These are phyloP conservation scores for Onygena corvina DNA, from an alignment of 2,329 filamentous ascomycete species.

Conservation along the genomic window DNA sequence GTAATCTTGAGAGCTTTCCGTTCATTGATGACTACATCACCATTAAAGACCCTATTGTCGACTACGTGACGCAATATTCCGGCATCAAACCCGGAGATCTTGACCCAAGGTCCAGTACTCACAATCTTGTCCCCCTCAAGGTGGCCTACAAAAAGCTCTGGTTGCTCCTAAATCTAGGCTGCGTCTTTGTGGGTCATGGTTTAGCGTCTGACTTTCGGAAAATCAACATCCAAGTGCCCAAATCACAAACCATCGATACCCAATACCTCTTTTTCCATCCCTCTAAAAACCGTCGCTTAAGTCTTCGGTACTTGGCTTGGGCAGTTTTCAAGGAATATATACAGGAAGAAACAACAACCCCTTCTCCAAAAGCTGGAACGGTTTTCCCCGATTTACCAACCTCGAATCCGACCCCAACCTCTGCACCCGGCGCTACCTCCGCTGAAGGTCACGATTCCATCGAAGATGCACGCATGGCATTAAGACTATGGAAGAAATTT, in stretches of 20 bases:
- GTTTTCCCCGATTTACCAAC: neutral
- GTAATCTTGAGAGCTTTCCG: conserved; percentile 64
- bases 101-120: conserved; percentile 62
- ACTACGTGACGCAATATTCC: conserved; percentile 89
- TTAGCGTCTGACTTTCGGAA: conserved; percentile 93
- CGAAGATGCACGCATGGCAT: conserved; percentile 82
- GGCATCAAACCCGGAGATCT: conserved; percentile 80
- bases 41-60: conserved; percentile 80
- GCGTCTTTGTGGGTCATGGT: conserved; percentile 86
- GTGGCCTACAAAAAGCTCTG: conserved; percentile 95
- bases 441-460: conserved; percentile 67
- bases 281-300: conserved; percentile 70
- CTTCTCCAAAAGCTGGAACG: neutral
- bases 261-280: conserved; percentile 82
- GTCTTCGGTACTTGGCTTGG: conserved; percentile 83
- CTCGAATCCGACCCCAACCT: conserved; percentile 2
- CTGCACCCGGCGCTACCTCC: conserved; percentile 10
- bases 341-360: conserved; percentile 56
- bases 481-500: conserved; percentile 82
- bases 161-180: conserved; percentile 88
- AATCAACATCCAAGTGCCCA: conserved; percentile 93
- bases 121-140: conserved; percentile 78
- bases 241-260: conserved; percentile 82
- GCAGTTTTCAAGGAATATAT: conserved; percentile 85
- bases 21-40: conserved; percentile 98